phyloP scores from a whole-genome alignment of 78 protist species.

The Blattamonas nauphoetae region DNA sequence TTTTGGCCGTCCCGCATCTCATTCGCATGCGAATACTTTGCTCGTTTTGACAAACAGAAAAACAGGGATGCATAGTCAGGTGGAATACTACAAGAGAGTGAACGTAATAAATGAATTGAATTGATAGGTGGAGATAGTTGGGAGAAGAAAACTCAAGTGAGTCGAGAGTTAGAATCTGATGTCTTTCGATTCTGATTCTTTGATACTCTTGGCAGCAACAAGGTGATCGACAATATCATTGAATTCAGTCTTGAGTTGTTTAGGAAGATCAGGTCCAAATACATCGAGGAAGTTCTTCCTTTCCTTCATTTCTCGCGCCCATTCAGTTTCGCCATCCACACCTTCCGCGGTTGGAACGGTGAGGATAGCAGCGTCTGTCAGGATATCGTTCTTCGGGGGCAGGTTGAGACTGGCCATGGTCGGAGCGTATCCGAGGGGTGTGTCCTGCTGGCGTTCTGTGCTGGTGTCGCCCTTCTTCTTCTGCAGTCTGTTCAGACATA shows the following conservation, averaged over 20 bases:
- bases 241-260: background rate
- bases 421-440: background rate
- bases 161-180: too few species aligned
- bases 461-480: conserved; percentile 16
- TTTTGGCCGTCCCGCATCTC: too few species aligned
- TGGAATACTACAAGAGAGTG: too few species aligned
- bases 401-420: background rate
- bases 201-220: too few species aligned
- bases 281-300: background rate
- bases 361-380: background rate
- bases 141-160: too few species aligned
- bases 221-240: background rate
- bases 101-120: too few species aligned
- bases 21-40: too few species aligned
- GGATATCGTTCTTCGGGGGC: background rate
- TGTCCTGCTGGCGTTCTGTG: background rate
- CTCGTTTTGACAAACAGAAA: too few species aligned
- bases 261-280: background rate
- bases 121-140: too few species aligned
- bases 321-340: background rate
- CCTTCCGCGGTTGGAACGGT: background rate
- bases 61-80: too few species aligned
- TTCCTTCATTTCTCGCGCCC: background rate
- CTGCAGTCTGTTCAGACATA: conserved; percentile 46
- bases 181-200: too few species aligned